A percentile compares a stretch with the other conserved stretches of the same genome.
These are phyloP conservation scores for Oryza coarctata DNA, from an alignment of 176 grass and related monocot genomes.

Conservation along the genomic window DNA sequence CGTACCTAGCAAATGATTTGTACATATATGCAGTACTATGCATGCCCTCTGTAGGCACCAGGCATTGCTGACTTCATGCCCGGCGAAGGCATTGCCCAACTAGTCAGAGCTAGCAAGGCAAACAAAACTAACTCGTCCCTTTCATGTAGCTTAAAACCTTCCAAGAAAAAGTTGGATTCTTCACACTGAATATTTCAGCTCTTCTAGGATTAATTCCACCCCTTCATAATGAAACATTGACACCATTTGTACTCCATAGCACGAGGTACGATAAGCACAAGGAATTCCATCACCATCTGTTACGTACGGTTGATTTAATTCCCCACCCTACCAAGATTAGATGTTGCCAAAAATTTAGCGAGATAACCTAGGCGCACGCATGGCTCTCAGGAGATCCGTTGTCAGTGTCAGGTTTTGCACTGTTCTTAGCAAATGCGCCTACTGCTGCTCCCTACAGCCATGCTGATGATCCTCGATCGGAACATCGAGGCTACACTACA, in stretches of 20 bases:
- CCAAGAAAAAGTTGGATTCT: neutral
- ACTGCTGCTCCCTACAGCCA: neutral
- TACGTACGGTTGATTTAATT: neutral
- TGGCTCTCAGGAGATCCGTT: neutral
- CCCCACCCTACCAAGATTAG: neutral
- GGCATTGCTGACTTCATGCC: too few species aligned
- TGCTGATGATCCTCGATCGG: neutral
- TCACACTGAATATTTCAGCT: neutral
- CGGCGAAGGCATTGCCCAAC: too few species aligned
- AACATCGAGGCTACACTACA: neutral
- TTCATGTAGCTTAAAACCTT: neutral
- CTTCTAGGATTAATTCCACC: neutral
- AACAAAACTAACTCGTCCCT: neutral
- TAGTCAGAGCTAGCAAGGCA: neutral
- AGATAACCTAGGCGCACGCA: neutral
- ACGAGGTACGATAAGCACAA: neutral
- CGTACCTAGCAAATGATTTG: neutral
- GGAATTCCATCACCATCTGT: neutral
- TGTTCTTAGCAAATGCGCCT: neutral
- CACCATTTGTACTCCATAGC: neutral
- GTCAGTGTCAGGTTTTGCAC: neutral
- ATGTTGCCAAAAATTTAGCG: neutral
- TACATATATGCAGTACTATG: neutral
- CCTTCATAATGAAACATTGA: neutral
- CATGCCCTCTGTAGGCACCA: too few species aligned